Conservation (phyloP, 1,139 yeast genomes). For the Suhomyces terraborum region DNA sequence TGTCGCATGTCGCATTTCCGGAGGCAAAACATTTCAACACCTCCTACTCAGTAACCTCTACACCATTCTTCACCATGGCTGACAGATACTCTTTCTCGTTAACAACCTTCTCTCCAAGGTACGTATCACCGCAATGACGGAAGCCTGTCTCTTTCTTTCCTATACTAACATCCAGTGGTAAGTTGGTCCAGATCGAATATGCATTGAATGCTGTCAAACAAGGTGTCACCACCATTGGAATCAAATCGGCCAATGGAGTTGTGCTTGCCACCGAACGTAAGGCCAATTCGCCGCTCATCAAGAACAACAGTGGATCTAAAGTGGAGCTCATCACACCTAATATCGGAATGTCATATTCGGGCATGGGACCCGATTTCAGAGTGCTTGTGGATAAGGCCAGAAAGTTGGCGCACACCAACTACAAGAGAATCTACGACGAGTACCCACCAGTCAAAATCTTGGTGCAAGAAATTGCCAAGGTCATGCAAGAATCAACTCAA, state of each 20-base stretch:
- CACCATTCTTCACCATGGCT: conserved; percentile 59
- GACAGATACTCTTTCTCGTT: conserved; percentile 97
- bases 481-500: conserved; percentile 98
- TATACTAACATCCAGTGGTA: conserved; percentile 62
- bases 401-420: conserved; percentile 88
- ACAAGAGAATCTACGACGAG: conserved; percentile 91
- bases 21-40: conserved; percentile 16
- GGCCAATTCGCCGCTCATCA: conserved; percentile 74
- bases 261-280: conserved; percentile 97
- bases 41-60: conserved; percentile 4
- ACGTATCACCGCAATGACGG: conserved; percentile 32
- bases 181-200: conserved; percentile 95
- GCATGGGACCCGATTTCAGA: conserved; percentile 99
- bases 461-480: conserved; percentile 92
- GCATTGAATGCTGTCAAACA: conserved; percentile 97
- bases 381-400: conserved; percentile 93
- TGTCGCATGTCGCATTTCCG: conserved; percentile 10
- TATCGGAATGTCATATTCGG: conserved; percentile 95
- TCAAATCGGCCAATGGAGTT: conserved; percentile 94
- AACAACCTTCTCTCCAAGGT: conserved; percentile 95
- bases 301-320: conserved; percentile 74
- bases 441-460: conserved; percentile 95
- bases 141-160: not conserved
- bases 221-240: conserved; percentile 96
- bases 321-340: conserved; percentile 88